These are phyloP conservation scores for Claviceps pusilla DNA, from an alignment of 2,329 filamentous ascomycete genomes.

Conservation along the genomic window DNA sequence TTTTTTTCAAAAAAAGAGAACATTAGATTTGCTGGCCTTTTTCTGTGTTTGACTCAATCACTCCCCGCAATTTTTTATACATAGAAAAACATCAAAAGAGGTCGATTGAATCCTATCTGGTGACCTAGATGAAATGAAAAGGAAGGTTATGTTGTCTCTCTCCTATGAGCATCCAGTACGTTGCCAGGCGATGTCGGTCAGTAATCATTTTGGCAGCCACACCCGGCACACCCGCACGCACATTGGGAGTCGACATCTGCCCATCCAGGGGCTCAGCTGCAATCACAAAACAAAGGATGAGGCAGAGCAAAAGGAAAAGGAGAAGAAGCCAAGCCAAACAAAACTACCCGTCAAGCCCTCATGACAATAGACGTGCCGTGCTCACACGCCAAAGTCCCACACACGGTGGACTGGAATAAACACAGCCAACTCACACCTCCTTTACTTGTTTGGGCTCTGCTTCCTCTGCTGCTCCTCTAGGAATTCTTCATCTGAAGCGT, in stretches of 20 bases:
- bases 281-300: background rate
- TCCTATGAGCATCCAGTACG: background rate
- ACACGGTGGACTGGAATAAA: background rate
- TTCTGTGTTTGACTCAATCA: too few relatives aligned
- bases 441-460: slow-evolving; percentile 21
- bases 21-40: too few relatives aligned
- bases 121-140: slow-evolving; percentile 5
- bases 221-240: background rate
- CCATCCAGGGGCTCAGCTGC: background rate
- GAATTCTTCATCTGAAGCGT: slow-evolving; percentile 84
- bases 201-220: background rate
- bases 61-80: background rate
- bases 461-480: slow-evolving; percentile 37
- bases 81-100: background rate
- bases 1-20: too few relatives aligned
- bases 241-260: background rate
- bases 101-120: slow-evolving; percentile 6
- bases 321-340: background rate
- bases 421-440: background rate
- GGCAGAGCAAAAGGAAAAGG: background rate
- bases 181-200: background rate
- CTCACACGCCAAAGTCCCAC: background rate
- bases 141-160: background rate
- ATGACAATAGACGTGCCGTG: slow-evolving; percentile 6
- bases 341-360: slow-evolving; percentile 2